Evolutionary conservation across 495 filamentous ascomycete genomes (phyloP).

Genomic region (Friedmanniomyces endolithicus): DNA sequence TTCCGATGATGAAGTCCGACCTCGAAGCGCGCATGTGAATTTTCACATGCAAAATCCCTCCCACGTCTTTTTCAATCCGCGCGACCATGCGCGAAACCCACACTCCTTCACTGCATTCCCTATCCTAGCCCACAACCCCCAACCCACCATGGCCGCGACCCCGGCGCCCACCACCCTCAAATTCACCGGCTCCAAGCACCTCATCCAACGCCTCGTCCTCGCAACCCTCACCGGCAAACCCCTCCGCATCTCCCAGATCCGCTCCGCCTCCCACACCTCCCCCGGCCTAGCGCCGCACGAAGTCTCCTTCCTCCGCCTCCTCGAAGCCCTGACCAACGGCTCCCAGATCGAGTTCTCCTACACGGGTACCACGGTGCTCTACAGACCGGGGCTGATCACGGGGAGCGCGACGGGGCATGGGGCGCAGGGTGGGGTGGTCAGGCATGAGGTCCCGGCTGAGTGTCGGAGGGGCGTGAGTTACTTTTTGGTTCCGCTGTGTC

Average conservation of each 20-base stretch:
- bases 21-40: background rate
- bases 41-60: background rate
- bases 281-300: conserved; percentile 87
- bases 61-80: background rate
- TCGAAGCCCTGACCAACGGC: conserved; percentile 93
- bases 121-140: background rate
- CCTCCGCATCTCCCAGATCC: conserved; percentile 86
- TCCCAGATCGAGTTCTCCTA: conserved; percentile 86
- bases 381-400: conserved; percentile 82
- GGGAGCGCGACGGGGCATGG: conserved; percentile 58
- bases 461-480: conserved; percentile 78
- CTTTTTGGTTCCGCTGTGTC: conserved; percentile 77
- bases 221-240: conserved; percentile 81
- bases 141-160: background rate
- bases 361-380: conserved; percentile 83
- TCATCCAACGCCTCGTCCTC: conserved; percentile 75
- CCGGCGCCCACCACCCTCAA: conserved; percentile 37
- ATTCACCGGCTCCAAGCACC: conserved; percentile 71
- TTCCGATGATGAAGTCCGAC: background rate
- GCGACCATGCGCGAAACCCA: background rate
- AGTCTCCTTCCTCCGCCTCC: conserved; percentile 86
- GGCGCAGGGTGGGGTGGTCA: conserved; percentile 58
- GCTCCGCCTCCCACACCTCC: conserved; percentile 64
- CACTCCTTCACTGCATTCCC: too few species aligned
- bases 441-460: conserved; percentile 60